Conservation (phyloP, 2,329 filamentous ascomycete genomes). For the Xylaria polymorpha region DNA sequence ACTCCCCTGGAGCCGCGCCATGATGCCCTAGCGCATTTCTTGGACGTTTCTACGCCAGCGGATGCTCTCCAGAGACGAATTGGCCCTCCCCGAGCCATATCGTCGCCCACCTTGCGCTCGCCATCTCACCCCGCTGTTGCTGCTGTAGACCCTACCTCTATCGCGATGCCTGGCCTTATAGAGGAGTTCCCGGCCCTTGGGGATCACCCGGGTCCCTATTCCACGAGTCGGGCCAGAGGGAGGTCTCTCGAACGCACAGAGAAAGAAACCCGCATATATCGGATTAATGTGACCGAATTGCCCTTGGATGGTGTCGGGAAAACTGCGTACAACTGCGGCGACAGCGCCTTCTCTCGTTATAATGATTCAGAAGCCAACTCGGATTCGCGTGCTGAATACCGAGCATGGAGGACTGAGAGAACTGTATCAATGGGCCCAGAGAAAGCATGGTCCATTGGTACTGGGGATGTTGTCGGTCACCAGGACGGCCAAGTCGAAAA, state of each 20-base stretch:
- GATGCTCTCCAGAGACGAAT: conserved; percentile 50
- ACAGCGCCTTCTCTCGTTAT: conserved; percentile 32
- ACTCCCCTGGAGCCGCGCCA: conserved; percentile 47
- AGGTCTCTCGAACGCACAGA: conserved; percentile 58
- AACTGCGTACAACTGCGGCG: conserved; percentile 48
- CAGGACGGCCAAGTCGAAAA: conserved; percentile 70
- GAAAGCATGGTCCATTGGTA: conserved; percentile 73
- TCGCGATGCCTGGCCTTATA: conserved; percentile 49
- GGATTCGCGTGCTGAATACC: conserved; percentile 49
- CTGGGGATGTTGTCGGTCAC: conserved; percentile 60
- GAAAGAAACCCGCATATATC: conserved; percentile 54
- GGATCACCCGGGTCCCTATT: conserved; percentile 52
- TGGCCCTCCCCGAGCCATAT: conserved; percentile 48
- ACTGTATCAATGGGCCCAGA: conserved; percentile 61
- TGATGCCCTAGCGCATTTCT: conserved; percentile 52
- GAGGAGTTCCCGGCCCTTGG: conserved; percentile 52
- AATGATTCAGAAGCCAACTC: conserved; percentile 39
- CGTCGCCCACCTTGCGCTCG: conserved; percentile 39
- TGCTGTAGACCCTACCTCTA: conserved; percentile 41
- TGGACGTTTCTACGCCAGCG: conserved; percentile 55
- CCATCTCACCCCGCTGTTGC: conserved; percentile 32
- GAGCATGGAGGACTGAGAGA: conserved; percentile 56
- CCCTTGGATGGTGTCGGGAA: conserved; percentile 50
- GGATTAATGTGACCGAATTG: conserved; percentile 45
- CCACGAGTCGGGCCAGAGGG: conserved; percentile 50